Evolutionary conservation across 1,284 basidiomycete species (phyloP).

Genomic region (Leccinum pseudoinsigne): DNA sequence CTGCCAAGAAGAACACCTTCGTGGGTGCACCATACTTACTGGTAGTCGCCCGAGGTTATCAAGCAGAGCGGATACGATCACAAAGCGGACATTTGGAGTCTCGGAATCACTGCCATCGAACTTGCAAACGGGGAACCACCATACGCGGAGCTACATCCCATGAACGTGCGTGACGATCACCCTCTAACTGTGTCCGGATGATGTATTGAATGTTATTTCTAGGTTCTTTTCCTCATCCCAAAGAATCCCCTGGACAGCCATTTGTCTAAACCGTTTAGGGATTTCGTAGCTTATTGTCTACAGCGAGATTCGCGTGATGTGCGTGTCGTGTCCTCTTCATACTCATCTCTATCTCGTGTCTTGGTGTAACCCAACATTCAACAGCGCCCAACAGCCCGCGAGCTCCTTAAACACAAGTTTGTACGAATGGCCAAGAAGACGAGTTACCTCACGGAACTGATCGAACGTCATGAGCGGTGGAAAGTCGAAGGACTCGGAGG

Average conservation of each 20-base stretch:
- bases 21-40: constrained; percentile 89
- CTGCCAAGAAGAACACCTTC: constrained; percentile 99
- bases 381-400: constrained; percentile 90
- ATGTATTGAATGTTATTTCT: constrained; percentile 6
- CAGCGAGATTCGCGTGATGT: constrained; percentile 94
- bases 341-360: constrained; percentile 1
- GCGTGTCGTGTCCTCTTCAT: constrained; percentile 29
- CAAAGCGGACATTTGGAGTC: constrained; percentile 97
- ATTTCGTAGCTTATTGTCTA: constrained; percentile 92
- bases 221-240: constrained; percentile 97
- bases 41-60: constrained; percentile 93
- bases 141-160: constrained; percentile 96
- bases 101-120: constrained; percentile 97
- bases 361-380: constrained; percentile 18
- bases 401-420: constrained; percentile 95
- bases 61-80: constrained; percentile 99
- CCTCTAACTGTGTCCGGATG: neutral
- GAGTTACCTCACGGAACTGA: constrained; percentile 91
- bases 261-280: constrained; percentile 91
- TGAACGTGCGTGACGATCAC: constrained; percentile 69
- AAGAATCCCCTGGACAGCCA: constrained; percentile 91
- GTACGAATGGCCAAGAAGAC: constrained; percentile 94
- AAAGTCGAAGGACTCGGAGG: constrained; percentile 77
- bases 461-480: constrained; percentile 94
- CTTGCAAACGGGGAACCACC: constrained; percentile 97